phyloP scores from a whole-genome alignment of 768 basidiomycete species.

The Boletellus emodensis region DNA sequence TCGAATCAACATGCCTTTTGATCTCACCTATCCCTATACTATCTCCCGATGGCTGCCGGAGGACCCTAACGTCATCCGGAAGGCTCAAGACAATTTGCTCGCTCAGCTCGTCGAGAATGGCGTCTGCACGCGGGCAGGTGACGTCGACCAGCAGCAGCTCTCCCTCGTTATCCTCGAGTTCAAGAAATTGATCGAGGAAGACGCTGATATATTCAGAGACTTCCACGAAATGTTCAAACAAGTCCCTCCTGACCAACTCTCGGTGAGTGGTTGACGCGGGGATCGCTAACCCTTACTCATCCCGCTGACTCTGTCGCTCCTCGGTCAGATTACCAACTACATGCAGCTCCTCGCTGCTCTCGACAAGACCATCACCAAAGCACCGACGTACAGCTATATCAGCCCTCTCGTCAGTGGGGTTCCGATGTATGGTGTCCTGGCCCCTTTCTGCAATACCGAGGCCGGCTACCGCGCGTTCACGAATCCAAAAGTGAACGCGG shows the following conservation, averaged over 20 bases:
- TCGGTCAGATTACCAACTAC: conserved; percentile 5
- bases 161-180: conserved; percentile 17
- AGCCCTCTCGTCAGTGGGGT: conserved; percentile 25
- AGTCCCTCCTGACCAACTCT: conserved; percentile 4
- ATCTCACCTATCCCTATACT: conserved; percentile 19
- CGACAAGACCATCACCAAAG: conserved; percentile 12
- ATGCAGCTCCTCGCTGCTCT: conserved; percentile 27
- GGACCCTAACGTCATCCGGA: conserved; percentile 10
- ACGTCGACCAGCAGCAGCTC: conserved; percentile 8
- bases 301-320: not conserved
- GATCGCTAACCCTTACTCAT: not conserved
- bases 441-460: conserved; percentile 21
- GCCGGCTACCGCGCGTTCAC: conserved; percentile 23
- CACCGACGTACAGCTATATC: conserved; percentile 13
- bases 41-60: conserved; percentile 20
- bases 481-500: conserved; percentile 41
- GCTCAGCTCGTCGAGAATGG: conserved; percentile 18
- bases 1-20: conserved; percentile 9
- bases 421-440: conserved; percentile 20
- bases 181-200: conserved; percentile 22
- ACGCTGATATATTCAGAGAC: conserved; percentile 16
- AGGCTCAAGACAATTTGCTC: conserved; percentile 25
- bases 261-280: conserved; percentile 2
- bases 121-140: conserved; percentile 8
- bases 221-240: conserved; percentile 27